Percentiles rank a stretch among this genome's conserved stretches.
These are phyloP conservation scores for Alternaria longipes DNA, from an alignment of 2,329 filamentous ascomycete species.

Conservation along the genomic window DNA sequence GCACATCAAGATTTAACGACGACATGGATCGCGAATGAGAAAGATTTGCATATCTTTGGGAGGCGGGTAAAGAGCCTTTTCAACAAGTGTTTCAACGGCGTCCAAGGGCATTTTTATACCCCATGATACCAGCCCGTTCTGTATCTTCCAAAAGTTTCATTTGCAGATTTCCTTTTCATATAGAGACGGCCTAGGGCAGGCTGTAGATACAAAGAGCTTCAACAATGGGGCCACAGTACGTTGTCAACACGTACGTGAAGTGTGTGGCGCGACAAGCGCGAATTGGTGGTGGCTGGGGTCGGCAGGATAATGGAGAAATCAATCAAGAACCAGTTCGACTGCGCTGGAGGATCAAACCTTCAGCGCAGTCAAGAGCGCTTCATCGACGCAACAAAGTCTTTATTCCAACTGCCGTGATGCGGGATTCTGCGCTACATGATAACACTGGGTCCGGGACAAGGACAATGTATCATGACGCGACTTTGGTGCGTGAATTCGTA, in stretches of 20 bases:
- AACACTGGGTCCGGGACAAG: neutral
- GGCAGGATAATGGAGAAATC: conserved; percentile 4
- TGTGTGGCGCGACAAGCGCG: conserved; percentile 18
- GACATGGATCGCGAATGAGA: conserved; percentile 20
- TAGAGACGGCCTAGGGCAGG: conserved; percentile 29
- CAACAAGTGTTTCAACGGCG: conserved; percentile 52
- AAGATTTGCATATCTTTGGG: conserved; percentile 52
- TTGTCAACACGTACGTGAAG: conserved; percentile 39
- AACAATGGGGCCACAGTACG: conserved; percentile 39
- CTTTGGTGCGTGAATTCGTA: neutral
- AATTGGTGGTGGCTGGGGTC: neutral
- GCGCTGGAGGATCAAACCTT: neutral
- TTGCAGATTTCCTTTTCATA: conserved; percentile 32
- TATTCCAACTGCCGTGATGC: neutral
- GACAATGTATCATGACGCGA: neutral
- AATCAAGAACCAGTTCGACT: neutral
- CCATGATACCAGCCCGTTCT: conserved; percentile 42
- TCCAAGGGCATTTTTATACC: conserved; percentile 45
- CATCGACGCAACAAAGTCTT: neutral
- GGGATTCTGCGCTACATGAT: neutral
- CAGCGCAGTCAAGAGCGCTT: neutral
- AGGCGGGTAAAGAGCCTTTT: conserved; percentile 48
- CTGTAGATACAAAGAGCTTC: conserved; percentile 31
- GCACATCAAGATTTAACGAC: conserved; percentile 40
- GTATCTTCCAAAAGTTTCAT: conserved; percentile 42